A percentile compares a stretch with the other conserved stretches of the same genome.
phyloP scores from a whole-genome alignment of 106 monocot species.

The Dendrobium catenatum region DNA sequence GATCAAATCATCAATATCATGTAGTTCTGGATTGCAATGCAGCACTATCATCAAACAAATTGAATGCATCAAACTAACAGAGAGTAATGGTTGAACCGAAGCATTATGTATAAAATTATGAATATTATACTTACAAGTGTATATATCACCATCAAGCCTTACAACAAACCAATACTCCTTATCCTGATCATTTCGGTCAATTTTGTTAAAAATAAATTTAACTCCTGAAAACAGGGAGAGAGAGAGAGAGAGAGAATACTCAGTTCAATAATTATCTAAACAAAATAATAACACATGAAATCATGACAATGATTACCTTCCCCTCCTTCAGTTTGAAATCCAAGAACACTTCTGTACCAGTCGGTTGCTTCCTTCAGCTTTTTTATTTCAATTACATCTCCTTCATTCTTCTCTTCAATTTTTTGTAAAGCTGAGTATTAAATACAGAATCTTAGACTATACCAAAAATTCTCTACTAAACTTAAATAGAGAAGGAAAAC shows the following conservation, averaged over 20 bases:
- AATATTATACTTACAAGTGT: constrained; percentile 40
- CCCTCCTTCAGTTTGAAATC: constrained; percentile 56
- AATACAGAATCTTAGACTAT: background rate
- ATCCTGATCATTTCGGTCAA: constrained; percentile 35
- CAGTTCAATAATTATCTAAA: background rate
- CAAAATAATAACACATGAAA: background rate
- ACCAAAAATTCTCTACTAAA: background rate
- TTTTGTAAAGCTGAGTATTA: constrained; percentile 28
- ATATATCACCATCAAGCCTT: constrained; percentile 44
- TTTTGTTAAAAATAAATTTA: constrained; percentile 60
- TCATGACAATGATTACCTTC: constrained; percentile 35
- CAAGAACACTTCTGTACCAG: constrained; percentile 66
- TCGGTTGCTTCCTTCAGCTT: constrained; percentile 29
- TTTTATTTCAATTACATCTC: constrained; percentile 26
- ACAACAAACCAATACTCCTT: constrained; percentile 57
- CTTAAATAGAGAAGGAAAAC: background rate
- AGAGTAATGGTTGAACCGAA: background rate
- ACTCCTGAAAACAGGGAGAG: constrained; percentile 29
- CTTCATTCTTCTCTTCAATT: constrained; percentile 28
- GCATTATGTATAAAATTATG: background rate
- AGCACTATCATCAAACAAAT: constrained; percentile 32
- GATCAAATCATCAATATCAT: constrained; percentile 35
- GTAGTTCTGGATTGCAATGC: constrained; percentile 44
- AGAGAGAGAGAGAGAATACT: background rate
- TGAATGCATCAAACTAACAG: background rate